A percentile compares a stretch with the other conserved stretches of the same genome.
phyloP scores from a whole-genome alignment of 441 rosid species.

The Dalechampia spathulata region DNA sequence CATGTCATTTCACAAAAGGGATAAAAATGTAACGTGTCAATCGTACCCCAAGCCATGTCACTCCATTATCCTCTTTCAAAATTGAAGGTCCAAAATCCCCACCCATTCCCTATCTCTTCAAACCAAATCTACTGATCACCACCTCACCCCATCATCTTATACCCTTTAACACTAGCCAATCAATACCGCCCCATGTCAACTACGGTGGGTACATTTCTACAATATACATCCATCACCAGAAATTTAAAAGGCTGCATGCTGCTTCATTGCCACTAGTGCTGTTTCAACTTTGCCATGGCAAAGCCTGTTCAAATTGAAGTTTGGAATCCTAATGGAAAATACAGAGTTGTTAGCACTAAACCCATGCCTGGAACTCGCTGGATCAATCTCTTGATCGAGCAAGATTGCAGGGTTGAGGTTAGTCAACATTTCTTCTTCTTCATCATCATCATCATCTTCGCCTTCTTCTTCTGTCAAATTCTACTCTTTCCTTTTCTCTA shows the following conservation, averaged over 20 bases:
- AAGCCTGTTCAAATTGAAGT: slow-evolving; percentile 90
- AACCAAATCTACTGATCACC: slow-evolving; percentile 6
- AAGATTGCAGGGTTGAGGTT: slow-evolving; percentile 76
- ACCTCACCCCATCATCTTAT: slow-evolving; percentile 8
- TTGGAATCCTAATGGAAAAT: slow-evolving; percentile 81
- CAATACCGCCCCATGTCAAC: slow-evolving; percentile 3
- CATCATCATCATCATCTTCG: too few species aligned
- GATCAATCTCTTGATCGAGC: slow-evolving; percentile 82
- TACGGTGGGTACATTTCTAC: neutral
- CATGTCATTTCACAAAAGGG: slow-evolving; percentile 23
- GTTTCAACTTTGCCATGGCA: slow-evolving; percentile 43
- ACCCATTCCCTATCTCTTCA: slow-evolving; percentile 8
- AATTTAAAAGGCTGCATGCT: slow-evolving; percentile 16
- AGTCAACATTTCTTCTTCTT: neutral
- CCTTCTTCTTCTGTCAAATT: too few species aligned
- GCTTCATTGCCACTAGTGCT: slow-evolving; percentile 4
- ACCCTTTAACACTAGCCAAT: neutral
- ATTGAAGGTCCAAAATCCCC: slow-evolving; percentile 21
- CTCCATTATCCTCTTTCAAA: slow-evolving; percentile 25
- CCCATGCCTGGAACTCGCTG: slow-evolving; percentile 98
- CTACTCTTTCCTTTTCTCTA: neutral
- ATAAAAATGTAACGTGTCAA: slow-evolving; percentile 36
- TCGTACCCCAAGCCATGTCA: slow-evolving; percentile 12
- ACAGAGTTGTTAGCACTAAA: slow-evolving; percentile 89
- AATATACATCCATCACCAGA: slow-evolving; percentile 5